These are phyloP conservation scores for Oryza meyeriana DNA, from an alignment of 176 grass and related monocot genomes.

Conservation along the genomic window DNA sequence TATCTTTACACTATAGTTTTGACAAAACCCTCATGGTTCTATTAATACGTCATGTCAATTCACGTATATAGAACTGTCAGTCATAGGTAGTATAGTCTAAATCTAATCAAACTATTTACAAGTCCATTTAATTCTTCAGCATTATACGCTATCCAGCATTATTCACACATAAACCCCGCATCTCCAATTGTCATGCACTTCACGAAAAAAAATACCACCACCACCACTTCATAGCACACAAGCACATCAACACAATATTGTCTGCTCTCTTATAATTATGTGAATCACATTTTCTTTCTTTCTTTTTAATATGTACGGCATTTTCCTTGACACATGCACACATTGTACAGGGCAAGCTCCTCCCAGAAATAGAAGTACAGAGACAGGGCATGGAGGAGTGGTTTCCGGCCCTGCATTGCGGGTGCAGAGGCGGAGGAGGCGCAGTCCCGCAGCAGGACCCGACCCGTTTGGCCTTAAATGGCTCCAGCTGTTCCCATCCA, in stretches of 20 bases:
- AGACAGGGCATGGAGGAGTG: not conserved
- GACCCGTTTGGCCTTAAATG: slow-evolving; percentile 68
- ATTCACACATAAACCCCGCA: not conserved
- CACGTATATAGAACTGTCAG: not conserved
- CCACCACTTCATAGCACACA: too few relatives aligned
- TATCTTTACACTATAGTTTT: too few relatives aligned
- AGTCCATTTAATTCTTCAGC: not conserved
- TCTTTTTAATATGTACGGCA: not conserved
- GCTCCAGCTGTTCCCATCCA: slow-evolving; percentile 75
- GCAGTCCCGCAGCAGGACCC: slow-evolving; percentile 34
- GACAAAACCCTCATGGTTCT: not conserved
- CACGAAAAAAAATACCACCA: too few relatives aligned
- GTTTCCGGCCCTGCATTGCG: not conserved
- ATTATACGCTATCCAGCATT: not conserved
- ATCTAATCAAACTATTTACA: not conserved
- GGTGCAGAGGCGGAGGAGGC: not conserved
- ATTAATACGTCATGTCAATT: not conserved
- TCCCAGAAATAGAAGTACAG: not conserved
- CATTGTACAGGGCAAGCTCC: not conserved
- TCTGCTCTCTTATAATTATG: not conserved
- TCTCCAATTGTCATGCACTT: not conserved
- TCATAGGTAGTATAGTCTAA: too few relatives aligned
- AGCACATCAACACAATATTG: too few relatives aligned
- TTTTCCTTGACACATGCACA: not conserved
- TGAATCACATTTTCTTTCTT: not conserved